Conservation (phyloP, 2,329 filamentous ascomycete genomes). For the Cladophialophora immunda region DNA sequence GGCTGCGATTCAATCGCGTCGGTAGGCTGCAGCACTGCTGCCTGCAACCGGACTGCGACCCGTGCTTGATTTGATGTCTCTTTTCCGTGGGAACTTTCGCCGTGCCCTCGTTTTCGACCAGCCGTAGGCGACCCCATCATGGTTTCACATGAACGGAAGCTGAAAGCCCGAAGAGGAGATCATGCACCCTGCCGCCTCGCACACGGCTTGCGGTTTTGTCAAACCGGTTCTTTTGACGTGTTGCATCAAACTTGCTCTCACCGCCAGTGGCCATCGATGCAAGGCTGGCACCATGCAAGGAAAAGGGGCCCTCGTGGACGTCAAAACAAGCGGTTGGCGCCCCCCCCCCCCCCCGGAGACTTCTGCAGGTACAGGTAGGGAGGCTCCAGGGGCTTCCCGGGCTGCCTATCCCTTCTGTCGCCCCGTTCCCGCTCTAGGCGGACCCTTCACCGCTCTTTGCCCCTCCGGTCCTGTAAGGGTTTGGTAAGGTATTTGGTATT, state of each 20-base stretch:
- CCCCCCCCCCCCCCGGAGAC: conserved; percentile 5
- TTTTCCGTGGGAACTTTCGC: conserved; percentile 11
- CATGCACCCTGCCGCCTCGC: conserved; percentile 11
- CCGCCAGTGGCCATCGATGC: conserved; percentile 8
- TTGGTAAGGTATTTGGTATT: conserved; percentile 32
- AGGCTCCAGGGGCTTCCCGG: neutral
- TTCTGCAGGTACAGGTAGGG: conserved; percentile 32
- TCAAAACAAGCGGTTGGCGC: conserved; percentile 33
- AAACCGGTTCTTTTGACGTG: conserved; percentile 12
- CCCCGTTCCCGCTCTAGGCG: conserved; percentile 21
- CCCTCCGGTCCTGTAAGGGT: conserved; percentile 6
- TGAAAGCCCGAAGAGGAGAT: conserved; percentile 15
- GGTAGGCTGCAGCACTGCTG: conserved; percentile 18
- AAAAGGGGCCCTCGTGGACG: conserved; percentile 13
- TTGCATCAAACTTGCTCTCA: conserved; percentile 17
- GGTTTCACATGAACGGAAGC: conserved; percentile 26
- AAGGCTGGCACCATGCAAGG: conserved; percentile 31
- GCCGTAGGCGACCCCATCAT: neutral
- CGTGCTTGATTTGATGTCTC: conserved; percentile 34
- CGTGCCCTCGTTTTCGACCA: neutral
- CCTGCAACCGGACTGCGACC: conserved; percentile 32
- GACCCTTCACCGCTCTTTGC: conserved; percentile 29
- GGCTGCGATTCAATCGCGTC: neutral
- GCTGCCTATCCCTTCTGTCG: conserved; percentile 11
- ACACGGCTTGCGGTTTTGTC: conserved; percentile 13